Evolutionary conservation across 108 stramenopile genomes (phyloP), one percentile per base, ranked within the genome.

Genomic region (Cyclotella sp.): DNA sequence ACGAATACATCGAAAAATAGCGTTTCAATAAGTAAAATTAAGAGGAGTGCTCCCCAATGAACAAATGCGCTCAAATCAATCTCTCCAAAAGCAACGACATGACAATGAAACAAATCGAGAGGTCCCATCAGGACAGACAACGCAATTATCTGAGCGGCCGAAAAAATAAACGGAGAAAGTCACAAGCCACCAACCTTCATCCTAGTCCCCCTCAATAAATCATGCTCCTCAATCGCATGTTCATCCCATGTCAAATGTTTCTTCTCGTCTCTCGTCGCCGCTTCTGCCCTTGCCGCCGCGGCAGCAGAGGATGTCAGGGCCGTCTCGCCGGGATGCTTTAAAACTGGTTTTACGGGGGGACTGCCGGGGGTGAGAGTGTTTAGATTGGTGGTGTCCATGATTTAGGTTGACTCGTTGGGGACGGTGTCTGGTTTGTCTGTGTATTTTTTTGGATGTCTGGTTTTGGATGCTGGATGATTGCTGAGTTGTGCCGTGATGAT

Each of bases 191-290:
- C 10, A 45, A 87, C 87, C 84, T 93, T 93, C 94, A 93, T 93
- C 44, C 94, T 73, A 30, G 94, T 95, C 28, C 94, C 94, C 21
- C 94, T 87, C 27, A 95, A 69, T 66, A 86, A 76, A 79, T 95
- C 91, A 63, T 95, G 94, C 67, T 95, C 94, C 77, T 90, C 86
- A 82, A 95, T 95, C 29, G 87, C 90, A 66, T 86, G 86, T 70
- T 95, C 94, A 61, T 95, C 94, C 91, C 91, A 95, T 45, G 78
- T 89, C 27, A 95, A 67, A 15, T 75, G 77, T 51, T 76, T 81
- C 18, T 83, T 78, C 26, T 72, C 61, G 19, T 83, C 81, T 40
- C 49, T 53, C 1, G 1, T 28, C 27, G 67, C n/a, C 24, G 22
- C 14, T 22, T 13, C n/a, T n/a, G 61, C 18, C 12, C 28, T 21